phyloP scores from a whole-genome alignment of 73 alveolate species.

The Effrenium voratum region DNA sequence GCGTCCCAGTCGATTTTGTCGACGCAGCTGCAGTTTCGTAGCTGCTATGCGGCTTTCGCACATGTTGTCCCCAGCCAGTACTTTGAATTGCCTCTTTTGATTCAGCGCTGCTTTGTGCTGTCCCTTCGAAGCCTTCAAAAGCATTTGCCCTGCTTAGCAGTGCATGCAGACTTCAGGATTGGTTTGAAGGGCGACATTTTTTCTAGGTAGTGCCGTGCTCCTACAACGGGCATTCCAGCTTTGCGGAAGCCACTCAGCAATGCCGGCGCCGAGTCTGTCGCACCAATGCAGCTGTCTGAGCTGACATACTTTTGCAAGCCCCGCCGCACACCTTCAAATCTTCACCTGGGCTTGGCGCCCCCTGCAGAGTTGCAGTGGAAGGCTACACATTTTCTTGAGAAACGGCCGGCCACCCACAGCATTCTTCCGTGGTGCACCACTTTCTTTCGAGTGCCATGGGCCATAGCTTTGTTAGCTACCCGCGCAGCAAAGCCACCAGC shows the following conservation, averaged over 20 bases:
- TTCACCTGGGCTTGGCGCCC: background rate
- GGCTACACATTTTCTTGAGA: background rate
- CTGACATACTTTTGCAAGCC: background rate
- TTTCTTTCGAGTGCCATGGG: background rate
- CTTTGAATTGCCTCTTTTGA: background rate
- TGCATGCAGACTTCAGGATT: background rate
- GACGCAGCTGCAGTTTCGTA: background rate
- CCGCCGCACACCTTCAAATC: background rate
- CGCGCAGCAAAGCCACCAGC: no score
- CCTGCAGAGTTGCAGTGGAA: background rate
- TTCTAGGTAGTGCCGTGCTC: background rate
- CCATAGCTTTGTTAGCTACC: background rate
- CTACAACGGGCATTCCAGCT: background rate
- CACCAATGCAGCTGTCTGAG: background rate
- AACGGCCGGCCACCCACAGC: background rate
- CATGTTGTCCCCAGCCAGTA: background rate
- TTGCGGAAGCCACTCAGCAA: background rate
- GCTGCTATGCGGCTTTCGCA: background rate
- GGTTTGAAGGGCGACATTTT: background rate
- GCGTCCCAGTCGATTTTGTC: background rate
- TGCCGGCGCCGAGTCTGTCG: background rate
- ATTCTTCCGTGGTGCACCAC: background rate
- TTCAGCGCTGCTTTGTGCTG: background rate
- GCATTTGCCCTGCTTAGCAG: background rate
- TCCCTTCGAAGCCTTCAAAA: background rate